Base-by-base conservation (phyloP, 805 yeast species). In the Ogataea degrootiae region DNA sequence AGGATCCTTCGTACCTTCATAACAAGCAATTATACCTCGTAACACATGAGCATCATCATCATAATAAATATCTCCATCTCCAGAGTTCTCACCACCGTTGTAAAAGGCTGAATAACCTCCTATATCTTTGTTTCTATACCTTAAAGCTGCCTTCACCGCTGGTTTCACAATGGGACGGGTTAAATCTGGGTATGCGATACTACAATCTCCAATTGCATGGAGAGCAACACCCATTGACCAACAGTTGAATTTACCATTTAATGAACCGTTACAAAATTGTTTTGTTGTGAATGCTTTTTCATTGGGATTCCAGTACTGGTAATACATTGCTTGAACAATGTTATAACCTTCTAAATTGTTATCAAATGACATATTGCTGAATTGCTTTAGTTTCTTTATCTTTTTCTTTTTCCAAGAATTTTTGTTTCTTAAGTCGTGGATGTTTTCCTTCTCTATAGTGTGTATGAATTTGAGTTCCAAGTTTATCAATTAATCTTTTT, bases 1-100 rank as follows among this genome's bases (percentile, higher is more conserved):
- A 54, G 67, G 67, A 51, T 82, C 76, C 1, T 76, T 77, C 1
- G 88, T 82, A 22, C 80, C 87, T 57, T 83, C 89, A 58, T 79
- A 83, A 2, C 87, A 86, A 3, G 81, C 74, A 48, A 85, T 67
- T 54, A 82, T 69, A 3, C 83, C 84, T 55, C 81, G 71, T 15
- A 85, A 83, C 14, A 83, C 79, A 60, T 84, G 91, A 2, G 90
- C 91, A 59, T 83, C 85, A 58, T 84, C 91, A 58, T 84, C 89
- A 52, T 80, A 80, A 62, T 83, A 83, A 37, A 84, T 79, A 60
- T 84, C 89, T 57, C 81, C 76, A 58, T 78, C 82, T 5, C 83
- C 82, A 8, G 60, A 54, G 21, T 56, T 51, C 2, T 37, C 33
- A 6, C 52, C 54, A 15, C 59, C 56, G 31, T 51, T 53, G 31